phyloP scores from a whole-genome alignment of 2,329 filamentous ascomycete species.

The Lizonia empirigonia region DNA sequence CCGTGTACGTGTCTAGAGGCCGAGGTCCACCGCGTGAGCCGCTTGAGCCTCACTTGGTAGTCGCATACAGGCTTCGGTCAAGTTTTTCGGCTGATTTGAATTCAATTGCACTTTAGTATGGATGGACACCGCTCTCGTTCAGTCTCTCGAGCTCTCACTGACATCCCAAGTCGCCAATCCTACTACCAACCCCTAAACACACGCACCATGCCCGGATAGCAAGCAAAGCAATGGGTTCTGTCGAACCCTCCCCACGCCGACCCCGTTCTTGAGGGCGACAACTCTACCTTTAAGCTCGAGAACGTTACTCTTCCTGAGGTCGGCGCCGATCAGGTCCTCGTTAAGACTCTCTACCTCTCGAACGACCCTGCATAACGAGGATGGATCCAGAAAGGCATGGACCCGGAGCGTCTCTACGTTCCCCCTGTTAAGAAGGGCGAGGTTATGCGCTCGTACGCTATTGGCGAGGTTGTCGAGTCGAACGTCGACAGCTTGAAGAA shows the following conservation, averaged over 20 bases:
- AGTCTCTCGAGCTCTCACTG: neutral
- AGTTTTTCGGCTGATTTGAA: conserved; percentile 8
- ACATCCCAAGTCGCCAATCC: neutral
- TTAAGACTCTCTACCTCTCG: conserved; percentile 55
- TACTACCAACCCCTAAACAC: neutral
- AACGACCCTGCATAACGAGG: conserved; percentile 61
- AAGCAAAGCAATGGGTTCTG: conserved; percentile 54
- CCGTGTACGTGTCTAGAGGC: conserved; percentile 9
- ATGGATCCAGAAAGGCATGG: conserved; percentile 53
- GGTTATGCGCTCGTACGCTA: conserved; percentile 67
- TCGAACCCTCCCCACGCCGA: conserved; percentile 47
- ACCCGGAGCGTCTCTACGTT: conserved; percentile 54
- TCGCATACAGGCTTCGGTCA: conserved; percentile 7
- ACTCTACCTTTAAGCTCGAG: conserved; percentile 50
- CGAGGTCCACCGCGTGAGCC: conserved; percentile 17
- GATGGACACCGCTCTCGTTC: neutral
- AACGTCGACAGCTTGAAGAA: conserved; percentile 59
- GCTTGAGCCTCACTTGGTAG: conserved; percentile 5
- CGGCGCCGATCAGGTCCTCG: conserved; percentile 51
- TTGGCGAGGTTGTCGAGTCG: conserved; percentile 65
- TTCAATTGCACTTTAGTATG: conserved; percentile 7
- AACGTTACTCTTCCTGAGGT: conserved; percentile 44
- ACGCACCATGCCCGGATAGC: conserved; percentile 37
- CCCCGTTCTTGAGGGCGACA: conserved; percentile 44
- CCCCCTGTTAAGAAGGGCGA: conserved; percentile 52